These are phyloP conservation scores for Salix purpurea DNA, from an alignment of 345 rosid species.

Conservation along the genomic window DNA sequence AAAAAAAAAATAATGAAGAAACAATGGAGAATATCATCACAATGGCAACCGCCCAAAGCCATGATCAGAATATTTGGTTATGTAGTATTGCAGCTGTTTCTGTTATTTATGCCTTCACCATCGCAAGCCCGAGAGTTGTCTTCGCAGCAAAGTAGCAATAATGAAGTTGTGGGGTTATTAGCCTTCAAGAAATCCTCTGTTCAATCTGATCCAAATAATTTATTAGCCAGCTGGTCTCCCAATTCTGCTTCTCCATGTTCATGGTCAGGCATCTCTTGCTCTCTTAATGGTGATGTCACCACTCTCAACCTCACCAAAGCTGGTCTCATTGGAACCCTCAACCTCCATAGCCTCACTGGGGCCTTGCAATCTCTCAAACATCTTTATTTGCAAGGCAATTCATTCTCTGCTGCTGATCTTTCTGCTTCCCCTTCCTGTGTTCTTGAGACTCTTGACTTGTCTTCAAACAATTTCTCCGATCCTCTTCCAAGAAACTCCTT, in stretches of 20 bases:
- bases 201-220: constrained; percentile 50
- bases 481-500: constrained; percentile 41
- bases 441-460: constrained; percentile 60
- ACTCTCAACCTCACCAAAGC: constrained; percentile 49
- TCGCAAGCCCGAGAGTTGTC: constrained; percentile 29
- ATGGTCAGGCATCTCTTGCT: constrained; percentile 77
- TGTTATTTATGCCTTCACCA: constrained; percentile 1
- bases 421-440: constrained; percentile 37
- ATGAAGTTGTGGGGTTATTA: constrained; percentile 42
- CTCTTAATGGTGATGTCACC: constrained; percentile 40
- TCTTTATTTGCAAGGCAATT: constrained; percentile 50
- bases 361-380: constrained; percentile 47
- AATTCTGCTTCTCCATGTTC: constrained; percentile 43
- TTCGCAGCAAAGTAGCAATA: constrained; percentile 21
- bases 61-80: constrained; percentile 15
- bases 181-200: constrained; percentile 65
- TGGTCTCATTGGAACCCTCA: constrained; percentile 48
- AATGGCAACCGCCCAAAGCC: background rate
- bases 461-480: constrained; percentile 56
- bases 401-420: constrained; percentile 47
- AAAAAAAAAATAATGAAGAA: constrained; percentile 35
- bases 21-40: constrained; percentile 19
- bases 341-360: constrained; percentile 45
- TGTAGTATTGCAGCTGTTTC: constrained; percentile 16
- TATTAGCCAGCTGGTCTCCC: constrained; percentile 50